Evolutionary conservation across 164 flowering plant species (phyloP).

Genomic region (Euptelea pleiosperma): DNA sequence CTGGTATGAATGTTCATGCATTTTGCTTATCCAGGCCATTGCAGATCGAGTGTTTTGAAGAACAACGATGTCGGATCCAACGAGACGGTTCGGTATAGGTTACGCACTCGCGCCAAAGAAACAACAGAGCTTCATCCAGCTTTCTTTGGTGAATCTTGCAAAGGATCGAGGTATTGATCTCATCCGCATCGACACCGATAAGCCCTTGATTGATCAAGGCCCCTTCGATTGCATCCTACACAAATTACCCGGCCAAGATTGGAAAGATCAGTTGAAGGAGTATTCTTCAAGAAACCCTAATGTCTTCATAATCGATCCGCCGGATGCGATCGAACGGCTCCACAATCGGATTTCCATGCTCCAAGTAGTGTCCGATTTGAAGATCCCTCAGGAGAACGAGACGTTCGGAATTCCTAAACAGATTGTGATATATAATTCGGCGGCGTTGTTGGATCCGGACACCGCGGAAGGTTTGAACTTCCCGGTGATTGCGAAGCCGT

Average conservation of each 20-base stretch:
- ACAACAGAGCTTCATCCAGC: slow-evolving; percentile 40
- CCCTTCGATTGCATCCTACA: slow-evolving; percentile 45
- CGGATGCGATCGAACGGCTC: slow-evolving; percentile 32
- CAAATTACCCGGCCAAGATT: slow-evolving; percentile 33
- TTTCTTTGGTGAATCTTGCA: slow-evolving; percentile 30
- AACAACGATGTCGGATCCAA: slow-evolving; percentile 18
- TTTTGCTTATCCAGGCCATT: neutral
- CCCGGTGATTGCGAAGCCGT: slow-evolving; percentile 82
- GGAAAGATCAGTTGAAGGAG: slow-evolving; percentile 30
- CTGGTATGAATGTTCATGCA: slow-evolving; percentile 15
- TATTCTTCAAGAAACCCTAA: slow-evolving; percentile 25
- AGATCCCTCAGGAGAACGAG: slow-evolving; percentile 17
- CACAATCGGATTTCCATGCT: slow-evolving; percentile 85
- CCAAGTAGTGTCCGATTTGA: slow-evolving; percentile 62
- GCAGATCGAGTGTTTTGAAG: slow-evolving; percentile 5
- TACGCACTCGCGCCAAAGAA: slow-evolving; percentile 45
- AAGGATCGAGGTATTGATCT: slow-evolving; percentile 37
- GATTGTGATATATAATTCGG: slow-evolving; percentile 48
- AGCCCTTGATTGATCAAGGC: slow-evolving; percentile 36
- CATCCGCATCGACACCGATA: slow-evolving; percentile 29
- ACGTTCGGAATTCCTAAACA: slow-evolving; percentile 78
- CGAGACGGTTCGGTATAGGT: slow-evolving; percentile 30
- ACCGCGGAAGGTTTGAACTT: slow-evolving; percentile 43
- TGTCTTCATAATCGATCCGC: slow-evolving; percentile 32
- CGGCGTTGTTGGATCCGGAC: slow-evolving; percentile 27